phyloP scores from a whole-genome alignment of 352 stramenopile species.

The Globisporangium cylindrosporum region DNA sequence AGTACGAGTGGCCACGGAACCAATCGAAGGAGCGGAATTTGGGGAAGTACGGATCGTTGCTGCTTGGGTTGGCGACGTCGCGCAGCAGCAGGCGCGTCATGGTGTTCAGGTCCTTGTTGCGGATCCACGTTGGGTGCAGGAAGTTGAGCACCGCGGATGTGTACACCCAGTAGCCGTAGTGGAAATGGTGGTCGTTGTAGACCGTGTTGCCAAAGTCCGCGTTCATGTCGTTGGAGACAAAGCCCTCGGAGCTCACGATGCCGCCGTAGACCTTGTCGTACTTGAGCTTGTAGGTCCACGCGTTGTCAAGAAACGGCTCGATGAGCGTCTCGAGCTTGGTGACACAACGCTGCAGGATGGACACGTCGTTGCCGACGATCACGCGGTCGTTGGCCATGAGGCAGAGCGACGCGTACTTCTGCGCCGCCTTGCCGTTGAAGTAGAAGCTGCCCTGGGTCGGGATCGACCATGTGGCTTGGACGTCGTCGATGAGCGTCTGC shows the following conservation, averaged over 20 bases:
- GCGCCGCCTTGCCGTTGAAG: slow-evolving; percentile 71
- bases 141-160: slow-evolving; percentile 64
- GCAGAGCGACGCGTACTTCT: slow-evolving; percentile 73
- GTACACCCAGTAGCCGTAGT: slow-evolving; percentile 78
- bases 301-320: slow-evolving; percentile 56
- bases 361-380: slow-evolving; percentile 58
- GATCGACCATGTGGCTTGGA: slow-evolving; percentile 56
- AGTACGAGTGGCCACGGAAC: slow-evolving; percentile 71
- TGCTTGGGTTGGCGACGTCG: slow-evolving; percentile 50
- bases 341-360: slow-evolving; percentile 52
- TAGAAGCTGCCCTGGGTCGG: slow-evolving; percentile 57
- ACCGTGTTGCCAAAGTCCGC: slow-evolving; percentile 73
- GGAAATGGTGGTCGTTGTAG: slow-evolving; percentile 80
- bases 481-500: slow-evolving; percentile 45
- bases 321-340: slow-evolving; percentile 62
- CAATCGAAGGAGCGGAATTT: slow-evolving; percentile 68
- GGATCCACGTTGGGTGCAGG: slow-evolving; percentile 59
- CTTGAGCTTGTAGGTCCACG: slow-evolving; percentile 57
- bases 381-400: slow-evolving; percentile 68
- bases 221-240: slow-evolving; percentile 44
- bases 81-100: slow-evolving; percentile 47
- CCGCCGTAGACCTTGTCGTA: slow-evolving; percentile 62
- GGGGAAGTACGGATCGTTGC: slow-evolving; percentile 51
- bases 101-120: slow-evolving; percentile 46
- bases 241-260: slow-evolving; percentile 65